A percentile compares a stretch with the other conserved stretches of the same genome.
Evolutionary conservation across 2,329 filamentous ascomycete species (phyloP).

Genomic region (Cadophora gregata): DNA sequence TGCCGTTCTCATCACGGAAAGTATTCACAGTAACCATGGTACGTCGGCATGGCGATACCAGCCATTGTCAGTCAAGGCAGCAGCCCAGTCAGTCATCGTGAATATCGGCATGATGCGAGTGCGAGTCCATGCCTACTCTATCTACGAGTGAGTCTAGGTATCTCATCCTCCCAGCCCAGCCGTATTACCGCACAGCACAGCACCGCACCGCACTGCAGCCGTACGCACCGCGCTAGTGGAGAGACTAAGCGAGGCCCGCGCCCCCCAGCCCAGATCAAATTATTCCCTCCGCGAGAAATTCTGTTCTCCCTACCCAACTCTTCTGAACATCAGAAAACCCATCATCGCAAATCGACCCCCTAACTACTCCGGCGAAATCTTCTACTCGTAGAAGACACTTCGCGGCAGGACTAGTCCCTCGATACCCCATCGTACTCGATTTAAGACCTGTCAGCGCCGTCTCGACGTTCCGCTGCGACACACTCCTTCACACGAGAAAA

Average conservation of each 20-base stretch:
- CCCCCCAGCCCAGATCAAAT: slow-evolving; percentile 17
- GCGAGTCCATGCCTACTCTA: background rate
- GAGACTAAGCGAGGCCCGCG: slow-evolving; percentile 16
- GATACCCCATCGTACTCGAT: slow-evolving; percentile 33
- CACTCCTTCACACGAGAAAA: slow-evolving; percentile 34
- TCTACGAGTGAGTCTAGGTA: background rate
- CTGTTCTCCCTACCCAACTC: slow-evolving; percentile 21
- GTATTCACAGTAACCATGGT: no score
- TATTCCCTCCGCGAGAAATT: slow-evolving; percentile 14
- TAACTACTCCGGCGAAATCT: slow-evolving; percentile 36
- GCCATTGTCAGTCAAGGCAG: no score
- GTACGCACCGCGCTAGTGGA: slow-evolving; percentile 2
- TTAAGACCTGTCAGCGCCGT: slow-evolving; percentile 28
- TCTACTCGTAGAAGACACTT: slow-evolving; percentile 44
- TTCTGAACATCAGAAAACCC: slow-evolving; percentile 30
- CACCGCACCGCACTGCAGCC: no score
- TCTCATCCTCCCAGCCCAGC: background rate
- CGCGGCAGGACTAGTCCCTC: slow-evolving; percentile 38
- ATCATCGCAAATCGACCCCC: slow-evolving; percentile 20
- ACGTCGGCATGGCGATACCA: no score
- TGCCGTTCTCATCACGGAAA: no score
- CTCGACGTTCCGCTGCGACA: slow-evolving; percentile 33
- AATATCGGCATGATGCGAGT: background rate
- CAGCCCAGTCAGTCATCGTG: background rate
- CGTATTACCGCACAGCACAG: no score